Evolutionary conservation across 345 rosid genomes (phyloP).

Genomic region (Diplotaxis tenuifolia): DNA sequence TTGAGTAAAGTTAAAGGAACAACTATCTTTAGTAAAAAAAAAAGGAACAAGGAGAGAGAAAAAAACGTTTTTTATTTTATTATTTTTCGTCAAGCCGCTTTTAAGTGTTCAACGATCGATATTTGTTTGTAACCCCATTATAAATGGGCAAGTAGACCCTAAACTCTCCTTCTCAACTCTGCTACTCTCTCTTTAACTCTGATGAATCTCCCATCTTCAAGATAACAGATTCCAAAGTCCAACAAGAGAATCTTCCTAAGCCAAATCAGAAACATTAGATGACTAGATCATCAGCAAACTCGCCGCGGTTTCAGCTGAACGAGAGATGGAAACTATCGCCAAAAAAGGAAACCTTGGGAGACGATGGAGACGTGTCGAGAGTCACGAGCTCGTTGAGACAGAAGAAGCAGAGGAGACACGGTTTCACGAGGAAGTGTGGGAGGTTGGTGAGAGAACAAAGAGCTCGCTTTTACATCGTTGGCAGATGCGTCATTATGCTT

Average conservation of each 20-base stretch:
- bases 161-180: background rate
- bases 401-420: slow-evolving; percentile 42
- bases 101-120: background rate
- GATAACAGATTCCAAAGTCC: background rate
- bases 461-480: slow-evolving; percentile 87
- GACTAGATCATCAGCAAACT: slow-evolving; percentile 15
- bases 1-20: background rate
- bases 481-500: slow-evolving; percentile 87
- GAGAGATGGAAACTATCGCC: slow-evolving; percentile 57
- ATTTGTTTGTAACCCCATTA: background rate
- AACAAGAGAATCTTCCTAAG: background rate
- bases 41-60: no score
- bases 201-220: background rate
- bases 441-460: slow-evolving; percentile 76
- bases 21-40: no score
- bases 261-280: slow-evolving; percentile 1
- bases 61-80: background rate
- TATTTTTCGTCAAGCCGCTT: background rate
- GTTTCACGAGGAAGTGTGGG: slow-evolving; percentile 80
- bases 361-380: slow-evolving; percentile 4
- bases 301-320: slow-evolving; percentile 38
- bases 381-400: slow-evolving; percentile 39
- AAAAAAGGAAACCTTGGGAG: slow-evolving; percentile 40
- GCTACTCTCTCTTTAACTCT: background rate
- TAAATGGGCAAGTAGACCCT: slow-evolving; percentile 19